These are phyloP conservation scores for Colletotrichum orchidophilum DNA, from an alignment of 2,329 filamentous ascomycete species.

Conservation along the genomic window DNA sequence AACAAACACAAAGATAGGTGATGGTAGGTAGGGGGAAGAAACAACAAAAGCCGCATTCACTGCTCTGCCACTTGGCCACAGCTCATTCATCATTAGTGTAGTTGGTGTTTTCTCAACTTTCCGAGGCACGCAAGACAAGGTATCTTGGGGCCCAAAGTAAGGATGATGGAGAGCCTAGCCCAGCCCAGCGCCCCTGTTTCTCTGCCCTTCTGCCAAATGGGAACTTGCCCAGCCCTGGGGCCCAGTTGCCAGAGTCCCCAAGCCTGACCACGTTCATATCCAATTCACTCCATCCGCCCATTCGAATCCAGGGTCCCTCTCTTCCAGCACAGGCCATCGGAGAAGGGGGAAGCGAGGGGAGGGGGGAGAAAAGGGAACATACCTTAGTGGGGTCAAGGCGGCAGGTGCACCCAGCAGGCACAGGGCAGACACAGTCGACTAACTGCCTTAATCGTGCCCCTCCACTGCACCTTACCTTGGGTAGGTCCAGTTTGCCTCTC, in stretches of 20 bases:
- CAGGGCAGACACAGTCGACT: neutral
- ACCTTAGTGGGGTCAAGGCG: constrained; percentile 27
- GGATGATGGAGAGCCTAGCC: constrained; percentile 19
- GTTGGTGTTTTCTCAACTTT: neutral
- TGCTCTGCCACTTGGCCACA: constrained; percentile 2
- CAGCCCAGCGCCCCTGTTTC: constrained; percentile 28
- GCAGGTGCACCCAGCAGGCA: constrained; percentile 28
- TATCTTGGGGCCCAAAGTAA: constrained; percentile 13
- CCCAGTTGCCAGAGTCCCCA: constrained; percentile 13
- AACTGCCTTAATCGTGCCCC: too few relatives aligned
- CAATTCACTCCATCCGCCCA: constrained; percentile 5
- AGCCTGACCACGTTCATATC: constrained; percentile 17
- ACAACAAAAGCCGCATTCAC: constrained; percentile 1
- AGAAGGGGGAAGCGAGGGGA: neutral
- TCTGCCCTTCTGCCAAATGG: constrained; percentile 31
- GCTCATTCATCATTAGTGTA: neutral
- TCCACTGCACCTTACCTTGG: too few relatives aligned
- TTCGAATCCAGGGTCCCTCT: neutral
- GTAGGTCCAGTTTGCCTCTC: too few relatives aligned
- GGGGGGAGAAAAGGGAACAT: constrained; percentile 12
- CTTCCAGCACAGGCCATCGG: neutral
- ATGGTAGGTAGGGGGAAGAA: neutral
- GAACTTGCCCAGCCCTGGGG: constrained; percentile 24
- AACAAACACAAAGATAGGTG: neutral
- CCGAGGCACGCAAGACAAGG: constrained; percentile 3